A percentile compares a stretch with the other conserved stretches of the same genome.
Evolutionary conservation across 805 yeast species (phyloP).

Genomic region (Hanseniaspora valbyensis): DNA sequence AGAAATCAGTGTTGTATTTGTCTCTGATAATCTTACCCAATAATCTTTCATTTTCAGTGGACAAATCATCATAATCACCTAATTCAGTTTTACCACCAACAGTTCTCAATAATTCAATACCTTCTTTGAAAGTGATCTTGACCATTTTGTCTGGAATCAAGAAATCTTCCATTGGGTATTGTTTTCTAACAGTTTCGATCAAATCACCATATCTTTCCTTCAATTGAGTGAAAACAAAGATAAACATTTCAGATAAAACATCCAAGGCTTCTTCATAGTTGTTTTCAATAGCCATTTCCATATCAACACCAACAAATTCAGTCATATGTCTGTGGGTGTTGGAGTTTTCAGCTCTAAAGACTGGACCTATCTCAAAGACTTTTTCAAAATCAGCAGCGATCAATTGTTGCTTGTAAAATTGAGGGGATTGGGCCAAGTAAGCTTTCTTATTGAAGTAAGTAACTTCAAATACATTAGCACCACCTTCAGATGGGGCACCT

Average conservation of each 20-base stretch:
- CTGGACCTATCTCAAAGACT: conserved; percentile 94
- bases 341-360: conserved; percentile 97
- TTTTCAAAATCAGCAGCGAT: conserved; percentile 96
- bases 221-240: conserved; percentile 78
- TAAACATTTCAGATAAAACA: conserved; percentile 57
- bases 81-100: conserved; percentile 74
- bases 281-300: conserved; percentile 97
- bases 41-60: conserved; percentile 89
- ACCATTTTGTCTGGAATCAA: conserved; percentile 90
- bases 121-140: conserved; percentile 79
- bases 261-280: conserved; percentile 87
- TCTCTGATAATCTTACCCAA: conserved; percentile 87
- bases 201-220: conserved; percentile 69
- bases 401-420: conserved; percentile 92
- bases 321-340: conserved; percentile 99
- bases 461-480: conserved; percentile 90
- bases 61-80: conserved; percentile 72
- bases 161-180: conserved; percentile 96
- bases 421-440: conserved; percentile 95
- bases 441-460: conserved; percentile 88
- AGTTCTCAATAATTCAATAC: conserved; percentile 72
- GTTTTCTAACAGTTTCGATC: conserved; percentile 80
- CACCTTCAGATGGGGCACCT: conserved; percentile 96
- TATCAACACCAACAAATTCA: conserved; percentile 92
- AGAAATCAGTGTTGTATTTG: conserved; percentile 93